These are phyloP conservation scores for Phaffia rhodozyma DNA, from an alignment of 1,284 basidiomycete genomes.

Conservation along the genomic window DNA sequence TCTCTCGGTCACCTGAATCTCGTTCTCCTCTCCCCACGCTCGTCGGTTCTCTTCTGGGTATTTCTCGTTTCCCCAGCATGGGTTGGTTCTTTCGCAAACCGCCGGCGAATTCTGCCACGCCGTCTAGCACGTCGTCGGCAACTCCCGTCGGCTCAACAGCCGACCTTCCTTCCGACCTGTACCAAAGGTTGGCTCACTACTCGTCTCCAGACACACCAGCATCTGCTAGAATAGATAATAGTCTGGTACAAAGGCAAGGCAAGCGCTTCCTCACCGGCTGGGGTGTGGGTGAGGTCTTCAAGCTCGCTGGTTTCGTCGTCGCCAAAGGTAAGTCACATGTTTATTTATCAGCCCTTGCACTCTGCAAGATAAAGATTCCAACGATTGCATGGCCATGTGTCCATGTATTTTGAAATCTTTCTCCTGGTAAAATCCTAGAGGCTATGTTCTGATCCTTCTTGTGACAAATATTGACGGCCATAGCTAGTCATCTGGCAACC, in stretches of 20 bases:
- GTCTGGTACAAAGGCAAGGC: not conserved
- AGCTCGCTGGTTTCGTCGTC: not conserved
- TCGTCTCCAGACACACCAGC: not conserved
- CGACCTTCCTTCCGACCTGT: too few relatives aligned
- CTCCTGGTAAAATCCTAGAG: not conserved
- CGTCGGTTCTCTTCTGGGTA: too few relatives aligned
- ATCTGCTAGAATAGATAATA: not conserved
- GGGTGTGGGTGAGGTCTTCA: constrained; percentile 10
- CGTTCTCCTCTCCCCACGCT: too few relatives aligned
- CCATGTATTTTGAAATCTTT: not conserved
- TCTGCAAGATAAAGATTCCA: not conserved
- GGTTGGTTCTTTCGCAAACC: too few relatives aligned
- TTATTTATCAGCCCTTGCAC: too few relatives aligned
- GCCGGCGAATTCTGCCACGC: too few relatives aligned
- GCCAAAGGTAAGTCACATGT: constrained; percentile 16
- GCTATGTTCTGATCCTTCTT: not conserved
- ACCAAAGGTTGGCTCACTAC: not conserved
- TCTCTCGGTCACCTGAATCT: too few relatives aligned
- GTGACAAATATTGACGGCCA: not conserved
- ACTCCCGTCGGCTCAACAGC: too few relatives aligned
- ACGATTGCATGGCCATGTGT: not conserved
- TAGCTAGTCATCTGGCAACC: constrained; percentile 54
- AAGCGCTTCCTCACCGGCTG: constrained; percentile 6
- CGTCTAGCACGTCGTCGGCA: too few relatives aligned
- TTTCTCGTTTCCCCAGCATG: too few relatives aligned